Conservation (phyloP, 345 rosid species). For the Turnera subulata region DNA sequence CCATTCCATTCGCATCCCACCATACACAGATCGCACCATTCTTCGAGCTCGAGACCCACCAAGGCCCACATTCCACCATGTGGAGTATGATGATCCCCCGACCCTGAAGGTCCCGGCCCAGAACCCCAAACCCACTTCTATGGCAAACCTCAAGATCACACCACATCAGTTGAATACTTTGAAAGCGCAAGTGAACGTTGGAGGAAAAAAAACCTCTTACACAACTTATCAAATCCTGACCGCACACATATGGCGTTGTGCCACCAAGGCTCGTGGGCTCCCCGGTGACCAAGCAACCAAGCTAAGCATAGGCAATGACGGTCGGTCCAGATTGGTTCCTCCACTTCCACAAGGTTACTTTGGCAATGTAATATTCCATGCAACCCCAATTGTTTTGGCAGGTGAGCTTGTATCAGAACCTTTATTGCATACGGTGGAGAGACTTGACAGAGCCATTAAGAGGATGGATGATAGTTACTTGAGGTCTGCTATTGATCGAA, state of each 20-base stretch:
- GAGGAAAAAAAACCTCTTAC: background rate
- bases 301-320: background rate
- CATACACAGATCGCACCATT: conserved; percentile 8
- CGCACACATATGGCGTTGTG: conserved; percentile 15
- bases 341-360: conserved; percentile 5
- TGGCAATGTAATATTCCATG: background rate
- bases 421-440: background rate
- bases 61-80: background rate
- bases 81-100: background rate
- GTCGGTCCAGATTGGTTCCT: conserved; percentile 4
- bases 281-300: conserved; percentile 8
- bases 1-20: background rate
- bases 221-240: conserved; percentile 3
- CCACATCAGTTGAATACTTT: background rate
- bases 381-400: background rate
- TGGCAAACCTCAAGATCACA: background rate
- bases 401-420: conserved; percentile 9
- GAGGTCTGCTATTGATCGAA: conserved; percentile 16
- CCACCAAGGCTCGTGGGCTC: conserved; percentile 7
- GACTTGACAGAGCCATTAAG: conserved; percentile 4
- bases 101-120: background rate
- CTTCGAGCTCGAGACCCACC: conserved; percentile 1
- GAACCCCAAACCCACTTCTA: background rate
- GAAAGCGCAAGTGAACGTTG: background rate
- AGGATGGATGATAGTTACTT: conserved; percentile 15